A percentile compares a stretch with the other conserved stretches of the same genome.
phyloP scores from a whole-genome alignment of 306 rosid genomes.

The Lupinus albus region DNA sequence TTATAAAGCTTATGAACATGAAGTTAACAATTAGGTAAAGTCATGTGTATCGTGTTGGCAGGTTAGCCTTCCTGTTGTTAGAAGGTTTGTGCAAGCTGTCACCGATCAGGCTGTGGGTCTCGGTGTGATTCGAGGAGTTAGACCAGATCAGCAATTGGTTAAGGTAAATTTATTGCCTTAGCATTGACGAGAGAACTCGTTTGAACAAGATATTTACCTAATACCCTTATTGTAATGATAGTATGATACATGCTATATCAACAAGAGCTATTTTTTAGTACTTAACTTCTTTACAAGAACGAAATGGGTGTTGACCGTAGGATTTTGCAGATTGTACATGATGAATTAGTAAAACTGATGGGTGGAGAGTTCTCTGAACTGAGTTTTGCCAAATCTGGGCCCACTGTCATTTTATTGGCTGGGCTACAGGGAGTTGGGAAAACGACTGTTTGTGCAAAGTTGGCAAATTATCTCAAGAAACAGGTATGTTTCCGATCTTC shows the following conservation, averaged over 20 bases:
- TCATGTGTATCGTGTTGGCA: slow-evolving; percentile 48
- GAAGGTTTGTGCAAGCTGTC: slow-evolving; percentile 93
- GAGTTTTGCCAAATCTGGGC: slow-evolving; percentile 71
- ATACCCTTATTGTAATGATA: neutral
- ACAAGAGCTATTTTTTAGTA: slow-evolving; percentile 5
- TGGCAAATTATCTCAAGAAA: slow-evolving; percentile 88
- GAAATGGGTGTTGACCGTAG: slow-evolving; percentile 21
- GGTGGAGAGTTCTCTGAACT: slow-evolving; percentile 96
- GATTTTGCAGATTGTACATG: slow-evolving; percentile 81
- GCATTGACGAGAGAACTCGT: slow-evolving; percentile 18
- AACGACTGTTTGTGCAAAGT: slow-evolving; percentile 94
- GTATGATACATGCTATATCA: neutral
- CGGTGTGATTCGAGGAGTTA: slow-evolving; percentile 84
- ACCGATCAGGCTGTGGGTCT: slow-evolving; percentile 93
- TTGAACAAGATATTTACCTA: slow-evolving; percentile 14
- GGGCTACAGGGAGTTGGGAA: slow-evolving; percentile 99
- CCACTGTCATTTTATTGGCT: slow-evolving; percentile 88
- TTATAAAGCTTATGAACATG: neutral
- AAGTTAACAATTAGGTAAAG: slow-evolving; percentile 1
- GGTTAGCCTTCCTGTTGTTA: slow-evolving; percentile 99
- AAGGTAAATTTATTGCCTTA: slow-evolving; percentile 51
- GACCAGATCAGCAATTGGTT: slow-evolving; percentile 94
- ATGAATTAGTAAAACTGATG: slow-evolving; percentile 93
- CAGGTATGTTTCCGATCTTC: slow-evolving; percentile 57
- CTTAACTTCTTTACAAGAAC: slow-evolving; percentile 21